Evolutionary conservation across 1,284 basidiomycete species (phyloP), one percentile per base, ranked within the genome.

Genomic region (Ustilago trichophora): DNA sequence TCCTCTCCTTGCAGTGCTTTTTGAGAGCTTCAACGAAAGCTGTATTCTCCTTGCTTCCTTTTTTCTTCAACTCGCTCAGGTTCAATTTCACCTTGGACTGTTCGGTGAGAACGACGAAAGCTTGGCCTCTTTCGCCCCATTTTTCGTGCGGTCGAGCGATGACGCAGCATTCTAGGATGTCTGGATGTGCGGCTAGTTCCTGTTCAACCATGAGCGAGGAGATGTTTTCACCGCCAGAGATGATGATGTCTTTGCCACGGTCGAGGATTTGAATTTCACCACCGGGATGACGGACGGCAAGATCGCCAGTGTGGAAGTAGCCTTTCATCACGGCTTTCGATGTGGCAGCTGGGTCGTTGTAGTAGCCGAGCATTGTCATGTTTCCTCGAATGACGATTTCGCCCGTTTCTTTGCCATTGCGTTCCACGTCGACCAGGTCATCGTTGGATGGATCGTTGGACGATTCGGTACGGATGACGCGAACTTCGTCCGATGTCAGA

Each of bases 41-140:
- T 1, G 21, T 47, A 5, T 55, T 35, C 35, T 47, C 36, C 18
- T 51, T 24, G 12, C 24, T n/a, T 0, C 55, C 41, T 8, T 18
- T 42, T 18, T 34, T 35, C 16, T 49, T 46, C n/a, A 47, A 18
- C 73, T 91, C 91, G 26, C 84, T 85, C 6, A 80, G 77, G 58
- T 87, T 85, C 19, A 85, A 84, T 37, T 84, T 85, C n/a, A 82
- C 68, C 29, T 76, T 83, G 33, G 87, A 83, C 36, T 88, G 85
- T 16, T 85, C 84, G 67, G 87, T 88, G 13, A 94, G 84, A 43
- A 90, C 87, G 10, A 92, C 87, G 73, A 91, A 92, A 2, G 91
- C 92, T 87, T 92, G 90, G 0, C 91, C 89, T 10, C 91, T 86
- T 79, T 94, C 92, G 43, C 91, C 91, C 91, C 91, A 94, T 80